A percentile compares a stretch with the other conserved stretches of the same genome.
Conservation (phyloP, 1,284 basidiomycete species). For the Phylloporus sp. region DNA sequence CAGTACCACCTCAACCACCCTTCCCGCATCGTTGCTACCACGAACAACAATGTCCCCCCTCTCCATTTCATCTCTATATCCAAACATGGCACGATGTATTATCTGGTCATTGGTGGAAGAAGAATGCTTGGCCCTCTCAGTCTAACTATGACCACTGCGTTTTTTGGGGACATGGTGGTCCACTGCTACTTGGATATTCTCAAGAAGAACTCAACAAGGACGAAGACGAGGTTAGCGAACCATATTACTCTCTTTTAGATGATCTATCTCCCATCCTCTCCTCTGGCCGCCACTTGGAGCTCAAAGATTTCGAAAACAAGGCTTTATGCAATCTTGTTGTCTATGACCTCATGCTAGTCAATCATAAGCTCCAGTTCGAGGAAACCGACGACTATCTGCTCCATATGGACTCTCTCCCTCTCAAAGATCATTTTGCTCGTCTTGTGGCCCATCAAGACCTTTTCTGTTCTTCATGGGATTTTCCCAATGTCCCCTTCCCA, state of each 20-base stretch:
- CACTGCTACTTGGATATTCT: background rate
- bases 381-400: constrained; percentile 10
- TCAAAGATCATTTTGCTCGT: background rate
- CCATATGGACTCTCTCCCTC: constrained; percentile 4
- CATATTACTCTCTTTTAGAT: background rate
- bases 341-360: constrained; percentile 8
- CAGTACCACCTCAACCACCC: background rate
- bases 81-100: constrained; percentile 12
- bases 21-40: background rate
- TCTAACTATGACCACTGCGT: background rate
- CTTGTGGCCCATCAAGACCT: background rate
- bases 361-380: constrained; percentile 7
- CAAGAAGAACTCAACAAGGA: constrained; percentile 2
- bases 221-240: background rate
- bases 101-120: background rate
- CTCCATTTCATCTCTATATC: constrained; percentile 9
- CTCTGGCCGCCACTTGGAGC: background rate
- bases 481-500: background rate
- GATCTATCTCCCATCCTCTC: background rate
- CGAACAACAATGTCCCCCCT: background rate
- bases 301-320: constrained; percentile 13
- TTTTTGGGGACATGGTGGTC: constrained; percentile 11
- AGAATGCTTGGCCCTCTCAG: too few relatives aligned
- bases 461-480: constrained; percentile 15
- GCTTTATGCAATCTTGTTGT: constrained; percentile 8